Evolutionary conservation across 441 rosid species (phyloP).

Genomic region (Cnidoscolus chayamansa): DNA sequence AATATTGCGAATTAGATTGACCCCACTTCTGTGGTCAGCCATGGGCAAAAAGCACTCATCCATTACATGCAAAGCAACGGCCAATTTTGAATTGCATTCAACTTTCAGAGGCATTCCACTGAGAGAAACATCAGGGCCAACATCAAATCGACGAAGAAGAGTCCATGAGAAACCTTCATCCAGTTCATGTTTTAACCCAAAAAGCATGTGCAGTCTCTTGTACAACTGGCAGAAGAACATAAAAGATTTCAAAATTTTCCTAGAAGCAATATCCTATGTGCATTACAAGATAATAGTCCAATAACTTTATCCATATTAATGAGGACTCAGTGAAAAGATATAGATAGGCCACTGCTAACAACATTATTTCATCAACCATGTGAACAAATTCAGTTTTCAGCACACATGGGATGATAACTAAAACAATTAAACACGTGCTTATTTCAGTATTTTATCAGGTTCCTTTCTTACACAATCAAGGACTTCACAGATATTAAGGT

Average conservation of each 20-base stretch:
- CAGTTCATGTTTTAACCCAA: constrained; percentile 77
- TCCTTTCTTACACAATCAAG: neutral
- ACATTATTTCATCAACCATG: neutral
- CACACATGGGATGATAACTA: neutral
- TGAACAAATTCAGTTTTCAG: neutral
- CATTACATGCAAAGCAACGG: constrained; percentile 84
- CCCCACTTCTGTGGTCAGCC: constrained; percentile 80
- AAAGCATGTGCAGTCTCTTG: constrained; percentile 52
- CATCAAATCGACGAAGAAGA: constrained; percentile 65
- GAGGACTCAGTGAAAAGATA: neutral
- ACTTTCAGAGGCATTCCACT: constrained; percentile 49
- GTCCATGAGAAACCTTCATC: constrained; percentile 87
- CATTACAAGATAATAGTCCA: neutral
- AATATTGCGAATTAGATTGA: constrained; percentile 76
- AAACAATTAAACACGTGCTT: constrained; percentile 4
- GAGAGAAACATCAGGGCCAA: constrained; percentile 47
- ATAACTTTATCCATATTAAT: neutral
- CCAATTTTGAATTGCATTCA: constrained; percentile 80
- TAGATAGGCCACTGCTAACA: neutral
- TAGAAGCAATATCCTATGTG: neutral
- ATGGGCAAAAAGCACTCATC: constrained; percentile 93
- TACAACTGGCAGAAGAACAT: constrained; percentile 44
- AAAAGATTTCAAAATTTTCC: constrained; percentile 2
- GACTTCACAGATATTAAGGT: constrained; percentile 4
- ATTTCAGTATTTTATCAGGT: neutral